Evolutionary conservation across 225 moss, liverwort and hornwort species (phyloP).

Genomic region (Physcomitrium patens): DNA sequence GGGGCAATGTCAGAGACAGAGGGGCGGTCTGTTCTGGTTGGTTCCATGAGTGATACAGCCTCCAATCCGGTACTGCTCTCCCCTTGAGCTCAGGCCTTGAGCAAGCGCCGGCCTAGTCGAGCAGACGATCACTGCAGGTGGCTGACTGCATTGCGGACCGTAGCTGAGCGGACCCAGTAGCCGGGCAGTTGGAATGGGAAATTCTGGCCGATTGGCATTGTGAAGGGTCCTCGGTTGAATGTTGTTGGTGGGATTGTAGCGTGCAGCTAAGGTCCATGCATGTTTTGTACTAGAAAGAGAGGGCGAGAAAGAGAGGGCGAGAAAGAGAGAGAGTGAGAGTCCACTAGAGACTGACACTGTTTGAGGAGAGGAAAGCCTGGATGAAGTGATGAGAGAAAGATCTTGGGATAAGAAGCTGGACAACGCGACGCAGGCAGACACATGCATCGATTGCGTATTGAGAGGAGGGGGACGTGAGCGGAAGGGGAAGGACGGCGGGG

Average conservation of each 20-base stretch:
- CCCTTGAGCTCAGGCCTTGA: background rate
- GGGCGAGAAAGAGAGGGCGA: too few relatives aligned
- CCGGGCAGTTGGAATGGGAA: too few relatives aligned
- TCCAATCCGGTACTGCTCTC: background rate
- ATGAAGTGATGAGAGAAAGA: constrained; percentile 27
- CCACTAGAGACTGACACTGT: background rate
- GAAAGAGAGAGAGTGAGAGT: too few relatives aligned
- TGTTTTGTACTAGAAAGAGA: too few relatives aligned
- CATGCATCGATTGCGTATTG: constrained; percentile 40
- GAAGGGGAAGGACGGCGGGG: background rate
- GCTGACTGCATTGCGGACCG: too few relatives aligned
- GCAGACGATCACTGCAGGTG: too few relatives aligned
- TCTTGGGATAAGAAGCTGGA: constrained; percentile 37
- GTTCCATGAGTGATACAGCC: constrained; percentile 14
- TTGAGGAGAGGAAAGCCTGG: constrained; percentile 16
- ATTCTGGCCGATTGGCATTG: too few relatives aligned
- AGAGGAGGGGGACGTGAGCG: background rate
- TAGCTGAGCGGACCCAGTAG: too few relatives aligned
- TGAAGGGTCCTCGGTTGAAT: too few relatives aligned
- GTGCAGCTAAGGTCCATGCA: too few relatives aligned
- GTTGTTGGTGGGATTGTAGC: too few relatives aligned
- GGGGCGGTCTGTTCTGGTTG: constrained; percentile 26
- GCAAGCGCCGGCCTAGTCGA: too few relatives aligned
- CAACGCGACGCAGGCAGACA: constrained; percentile 24
- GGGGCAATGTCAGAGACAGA: constrained; percentile 24